Evolutionary conservation across 2,329 filamentous ascomycete genomes (phyloP), one percentile per base, ranked within the genome.

Genomic region (Penicillium digitatum): DNA sequence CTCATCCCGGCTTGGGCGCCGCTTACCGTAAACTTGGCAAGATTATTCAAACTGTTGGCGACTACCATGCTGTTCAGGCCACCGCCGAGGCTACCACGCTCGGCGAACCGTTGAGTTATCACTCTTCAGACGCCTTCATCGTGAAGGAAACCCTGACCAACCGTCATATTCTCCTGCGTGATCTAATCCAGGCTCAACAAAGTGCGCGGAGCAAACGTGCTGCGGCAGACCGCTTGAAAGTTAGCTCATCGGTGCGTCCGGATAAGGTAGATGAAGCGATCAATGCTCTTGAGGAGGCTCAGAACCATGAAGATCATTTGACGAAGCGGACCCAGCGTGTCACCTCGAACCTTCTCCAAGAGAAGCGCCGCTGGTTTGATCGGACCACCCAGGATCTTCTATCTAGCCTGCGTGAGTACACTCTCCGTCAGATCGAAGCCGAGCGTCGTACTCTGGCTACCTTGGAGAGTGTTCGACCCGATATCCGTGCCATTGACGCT

Each of bases 241-340:
- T 87, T 18, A 90, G 86, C 72, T 88, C 89, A 16, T 94, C 86
- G 55, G 92, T 99, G 34, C 88, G 90, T 59, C 83, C 88, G 34
- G 94, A 99, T 70, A 99, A 97, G 77, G 94, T 97, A 27, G 94
- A 99, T 71, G 94, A 99, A 74, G 94, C 94, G n/a, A 95, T 99
- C 67, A 82, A 86, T 18, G 84, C 90, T 5, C 82, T 97, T 5
- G 91, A 96, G 60, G 94, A 97, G 69, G 94, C 94, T 4, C 83
- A 88, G 52, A 86, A 83, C 60, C 85, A 89, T 63, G 94, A 99
- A 75, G 79, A 85, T 14, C 89, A 91, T 66, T 83, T 99, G 24
- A 83, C 85, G 57, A 85, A 89, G 65, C 96, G 96, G 77, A 95
- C 91, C 0, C 86, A 90, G 58, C 85, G 90, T 45, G 93, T 99